Conservation (phyloP, 768 basidiomycete species). For the Lactarius indigo region DNA sequence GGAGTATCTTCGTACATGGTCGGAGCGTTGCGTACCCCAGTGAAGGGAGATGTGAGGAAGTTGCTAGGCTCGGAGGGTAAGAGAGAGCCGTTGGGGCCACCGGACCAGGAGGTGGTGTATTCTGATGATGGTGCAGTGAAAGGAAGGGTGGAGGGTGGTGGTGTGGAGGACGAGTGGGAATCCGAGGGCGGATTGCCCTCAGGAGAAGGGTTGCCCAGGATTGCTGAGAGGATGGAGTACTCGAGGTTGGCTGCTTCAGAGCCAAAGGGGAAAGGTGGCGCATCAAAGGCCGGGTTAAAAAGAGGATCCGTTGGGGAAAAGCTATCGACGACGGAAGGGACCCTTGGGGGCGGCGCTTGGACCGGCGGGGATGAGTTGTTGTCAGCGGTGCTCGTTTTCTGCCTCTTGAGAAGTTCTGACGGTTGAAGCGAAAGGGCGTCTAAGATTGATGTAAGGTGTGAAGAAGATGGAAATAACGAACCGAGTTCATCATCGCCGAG, state of each 20-base stretch:
- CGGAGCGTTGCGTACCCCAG: background rate
- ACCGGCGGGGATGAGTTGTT: constrained; percentile 2
- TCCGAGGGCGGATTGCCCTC: constrained; percentile 22
- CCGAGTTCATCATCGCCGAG: constrained; percentile 92
- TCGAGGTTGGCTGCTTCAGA: constrained; percentile 92
- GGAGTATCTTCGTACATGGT: constrained; percentile 11
- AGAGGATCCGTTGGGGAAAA: constrained; percentile 57
- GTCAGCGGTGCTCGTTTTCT: constrained; percentile 8
- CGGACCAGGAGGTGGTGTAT: constrained; percentile 17
- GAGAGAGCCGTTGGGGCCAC: constrained; percentile 3
- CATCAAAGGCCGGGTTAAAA: constrained; percentile 52
- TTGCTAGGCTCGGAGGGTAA: constrained; percentile 9
- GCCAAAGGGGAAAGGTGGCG: constrained; percentile 63
- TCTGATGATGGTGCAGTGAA: constrained; percentile 14
- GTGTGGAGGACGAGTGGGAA: constrained; percentile 21
- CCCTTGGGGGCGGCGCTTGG: constrained; percentile 15
- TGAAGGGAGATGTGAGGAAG: constrained; percentile 17
- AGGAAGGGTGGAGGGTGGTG: constrained; percentile 18
- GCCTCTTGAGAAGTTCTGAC: constrained; percentile 22
- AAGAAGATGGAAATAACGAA: constrained; percentile 35
- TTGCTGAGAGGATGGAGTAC: constrained; percentile 90
- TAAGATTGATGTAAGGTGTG: constrained; percentile 22
- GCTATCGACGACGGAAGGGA: constrained; percentile 12
- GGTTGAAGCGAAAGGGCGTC: background rate
- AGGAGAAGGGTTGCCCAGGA: constrained; percentile 54